These are phyloP conservation scores for Cryptosporidium canis DNA, from an alignment of 169 alveolate genomes.

Conservation along the genomic window DNA sequence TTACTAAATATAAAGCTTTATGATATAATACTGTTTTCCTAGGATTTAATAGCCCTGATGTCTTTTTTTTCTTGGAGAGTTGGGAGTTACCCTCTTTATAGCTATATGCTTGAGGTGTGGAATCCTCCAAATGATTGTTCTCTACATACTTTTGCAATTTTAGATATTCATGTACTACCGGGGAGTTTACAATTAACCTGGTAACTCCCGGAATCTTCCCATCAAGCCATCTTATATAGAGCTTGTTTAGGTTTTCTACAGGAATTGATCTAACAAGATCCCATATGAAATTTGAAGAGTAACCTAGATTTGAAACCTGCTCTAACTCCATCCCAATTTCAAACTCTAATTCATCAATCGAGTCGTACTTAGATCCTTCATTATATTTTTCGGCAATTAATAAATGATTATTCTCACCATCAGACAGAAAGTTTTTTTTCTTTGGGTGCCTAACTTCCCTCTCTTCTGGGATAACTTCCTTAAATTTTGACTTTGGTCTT, in stretches of 20 bases:
- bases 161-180: constrained; percentile 28
- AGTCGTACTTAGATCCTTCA: background rate
- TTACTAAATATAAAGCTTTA: constrained; percentile 40
- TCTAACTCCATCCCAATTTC: constrained; percentile 33
- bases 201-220: constrained; percentile 69
- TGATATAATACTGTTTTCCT: constrained; percentile 17
- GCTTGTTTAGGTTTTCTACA: constrained; percentile 17
- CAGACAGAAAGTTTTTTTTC: background rate
- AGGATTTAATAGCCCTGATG: background rate
- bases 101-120: background rate
- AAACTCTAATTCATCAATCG: constrained; percentile 20
- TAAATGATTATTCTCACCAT: background rate
- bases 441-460: background rate
- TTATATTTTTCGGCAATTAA: background rate
- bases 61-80: background rate
- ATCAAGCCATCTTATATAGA: constrained; percentile 45
- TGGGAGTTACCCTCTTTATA: background rate
- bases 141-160: constrained; percentile 4
- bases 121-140: background rate
- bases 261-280: constrained; percentile 31
- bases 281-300: constrained; percentile 32
- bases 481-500: constrained; percentile 7
- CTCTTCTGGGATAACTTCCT: background rate
- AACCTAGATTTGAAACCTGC: background rate
- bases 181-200: constrained; percentile 4